These are phyloP conservation scores for Blastocrithidia nonstop DNA, from an alignment of 208 protist species.

Conservation along the genomic window DNA sequence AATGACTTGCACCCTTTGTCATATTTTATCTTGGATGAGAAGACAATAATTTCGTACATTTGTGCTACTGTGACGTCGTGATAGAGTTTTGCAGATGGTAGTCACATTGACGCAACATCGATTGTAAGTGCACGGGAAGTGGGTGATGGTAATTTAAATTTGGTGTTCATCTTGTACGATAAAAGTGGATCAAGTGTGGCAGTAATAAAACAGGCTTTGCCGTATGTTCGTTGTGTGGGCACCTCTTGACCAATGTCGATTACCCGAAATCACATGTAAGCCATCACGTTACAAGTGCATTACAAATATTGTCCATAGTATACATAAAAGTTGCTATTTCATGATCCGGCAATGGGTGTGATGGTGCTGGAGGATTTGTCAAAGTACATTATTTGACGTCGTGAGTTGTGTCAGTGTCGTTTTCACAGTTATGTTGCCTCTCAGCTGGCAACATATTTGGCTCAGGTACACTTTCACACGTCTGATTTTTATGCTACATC, in stretches of 20 bases:
- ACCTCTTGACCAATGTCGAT: slow-evolving; percentile 17
- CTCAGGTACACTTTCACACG: slow-evolving; percentile 17
- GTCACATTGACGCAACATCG: slow-evolving; percentile 6
- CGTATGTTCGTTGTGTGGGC: slow-evolving; percentile 17
- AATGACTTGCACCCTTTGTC: no score
- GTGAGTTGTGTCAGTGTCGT: slow-evolving; percentile 9
- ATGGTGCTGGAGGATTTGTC: slow-evolving; percentile 17
- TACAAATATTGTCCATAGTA: slow-evolving; percentile 6
- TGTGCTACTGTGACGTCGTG: slow-evolving; percentile 8
- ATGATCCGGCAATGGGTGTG: slow-evolving; percentile 10
- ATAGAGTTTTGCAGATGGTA: slow-evolving; percentile 3
- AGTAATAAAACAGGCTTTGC: slow-evolving; percentile 15
- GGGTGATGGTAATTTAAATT: slow-evolving; percentile 17
- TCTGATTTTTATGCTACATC: slow-evolving; percentile 15
- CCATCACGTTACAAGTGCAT: slow-evolving; percentile 15
- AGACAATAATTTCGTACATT: slow-evolving; percentile 10
- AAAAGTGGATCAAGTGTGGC: slow-evolving; percentile 7
- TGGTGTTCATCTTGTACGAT: slow-evolving; percentile 15
- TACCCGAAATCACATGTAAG: slow-evolving; percentile 20
- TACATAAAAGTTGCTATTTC: slow-evolving; percentile 15
- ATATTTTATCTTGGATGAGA: slow-evolving; percentile 9
- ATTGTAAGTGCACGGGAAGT: slow-evolving; percentile 10
- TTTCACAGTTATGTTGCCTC: slow-evolving; percentile 13
- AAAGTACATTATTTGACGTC: slow-evolving; percentile 13
- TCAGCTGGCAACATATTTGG: slow-evolving; percentile 17